Evolutionary conservation across 345 rosid genomes (phyloP).

Genomic region (Gossypium mustelinum): DNA sequence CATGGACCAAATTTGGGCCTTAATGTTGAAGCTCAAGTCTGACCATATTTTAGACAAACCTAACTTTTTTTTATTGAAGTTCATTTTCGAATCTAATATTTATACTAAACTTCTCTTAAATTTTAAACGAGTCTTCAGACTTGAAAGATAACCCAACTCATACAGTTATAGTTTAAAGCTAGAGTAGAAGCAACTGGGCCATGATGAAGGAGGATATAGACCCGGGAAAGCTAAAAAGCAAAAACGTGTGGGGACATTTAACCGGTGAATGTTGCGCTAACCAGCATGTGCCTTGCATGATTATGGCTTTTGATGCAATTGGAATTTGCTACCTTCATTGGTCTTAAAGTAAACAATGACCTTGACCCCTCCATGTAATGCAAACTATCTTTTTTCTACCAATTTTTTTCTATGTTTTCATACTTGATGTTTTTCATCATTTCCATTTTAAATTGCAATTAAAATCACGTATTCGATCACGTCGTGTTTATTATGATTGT

Average conservation of each 20-base stretch:
- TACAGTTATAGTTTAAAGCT: no score
- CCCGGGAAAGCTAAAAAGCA: background rate
- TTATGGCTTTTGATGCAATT: conserved; percentile 11
- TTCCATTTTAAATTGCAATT: background rate
- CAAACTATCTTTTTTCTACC: background rate
- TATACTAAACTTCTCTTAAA: no score
- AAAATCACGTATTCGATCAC: no score
- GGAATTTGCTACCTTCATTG: background rate
- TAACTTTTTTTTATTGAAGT: no score
- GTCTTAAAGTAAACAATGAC: conserved; percentile 18
- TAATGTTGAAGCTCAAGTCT: no score
- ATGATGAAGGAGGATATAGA: background rate
- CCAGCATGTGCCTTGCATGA: conserved; percentile 30
- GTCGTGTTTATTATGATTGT: no score
- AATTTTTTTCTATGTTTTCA: background rate
- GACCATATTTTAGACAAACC: rapidly evolving
- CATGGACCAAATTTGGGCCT: rapidly evolving
- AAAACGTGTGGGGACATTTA: conserved; percentile 32
- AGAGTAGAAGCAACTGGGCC: no score
- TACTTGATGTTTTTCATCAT: background rate
- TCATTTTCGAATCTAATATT: no score
- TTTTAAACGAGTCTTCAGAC: no score
- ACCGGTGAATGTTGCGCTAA: conserved; percentile 11
- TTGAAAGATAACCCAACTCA: no score
- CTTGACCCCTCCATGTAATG: conserved; percentile 32